Evolutionary conservation across 225 moss, liverwort and hornwort species (phyloP).

Genomic region (Sphagnum contortum): DNA sequence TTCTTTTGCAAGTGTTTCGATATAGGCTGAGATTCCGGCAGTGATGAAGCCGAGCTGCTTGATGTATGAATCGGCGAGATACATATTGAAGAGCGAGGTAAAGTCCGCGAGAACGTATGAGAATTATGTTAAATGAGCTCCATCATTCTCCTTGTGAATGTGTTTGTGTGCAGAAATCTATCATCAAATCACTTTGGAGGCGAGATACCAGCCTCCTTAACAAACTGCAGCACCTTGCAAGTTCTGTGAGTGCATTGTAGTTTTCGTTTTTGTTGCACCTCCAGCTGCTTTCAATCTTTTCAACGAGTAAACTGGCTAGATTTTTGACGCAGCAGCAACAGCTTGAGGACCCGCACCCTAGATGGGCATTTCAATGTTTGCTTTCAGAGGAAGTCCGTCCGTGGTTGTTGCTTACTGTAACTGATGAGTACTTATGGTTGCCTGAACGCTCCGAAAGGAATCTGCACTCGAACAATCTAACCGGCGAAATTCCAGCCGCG

Average conservation of each 20-base stretch:
- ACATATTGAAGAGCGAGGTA: too few species aligned
- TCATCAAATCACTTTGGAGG: slow-evolving; percentile 38
- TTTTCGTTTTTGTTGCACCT: not conserved
- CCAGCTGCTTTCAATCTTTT: not conserved
- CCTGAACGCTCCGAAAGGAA: slow-evolving; percentile 7
- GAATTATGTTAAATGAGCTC: too few species aligned
- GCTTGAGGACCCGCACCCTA: too few species aligned
- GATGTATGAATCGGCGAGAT: too few species aligned
- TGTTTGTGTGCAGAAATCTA: slow-evolving; percentile 22
- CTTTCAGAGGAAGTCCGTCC: not conserved
- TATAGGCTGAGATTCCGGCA: too few species aligned
- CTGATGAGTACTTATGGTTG: not conserved
- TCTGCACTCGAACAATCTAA: slow-evolving; percentile 34
- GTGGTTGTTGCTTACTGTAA: not conserved
- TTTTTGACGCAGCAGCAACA: too few species aligned
- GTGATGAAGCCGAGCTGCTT: too few species aligned
- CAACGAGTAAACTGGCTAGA: not conserved
- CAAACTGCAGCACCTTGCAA: slow-evolving; percentile 24
- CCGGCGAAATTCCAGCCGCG: slow-evolving; percentile 33
- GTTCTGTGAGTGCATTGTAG: slow-evolving; percentile 22
- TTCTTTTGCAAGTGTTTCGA: not conserved
- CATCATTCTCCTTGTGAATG: too few species aligned
- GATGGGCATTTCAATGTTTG: too few species aligned
- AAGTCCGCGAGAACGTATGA: too few species aligned
- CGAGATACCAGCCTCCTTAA: slow-evolving; percentile 28